These are phyloP conservation scores for Fusarium equiseti DNA, from an alignment of 2,329 filamentous ascomycete genomes.

Conservation along the genomic window DNA sequence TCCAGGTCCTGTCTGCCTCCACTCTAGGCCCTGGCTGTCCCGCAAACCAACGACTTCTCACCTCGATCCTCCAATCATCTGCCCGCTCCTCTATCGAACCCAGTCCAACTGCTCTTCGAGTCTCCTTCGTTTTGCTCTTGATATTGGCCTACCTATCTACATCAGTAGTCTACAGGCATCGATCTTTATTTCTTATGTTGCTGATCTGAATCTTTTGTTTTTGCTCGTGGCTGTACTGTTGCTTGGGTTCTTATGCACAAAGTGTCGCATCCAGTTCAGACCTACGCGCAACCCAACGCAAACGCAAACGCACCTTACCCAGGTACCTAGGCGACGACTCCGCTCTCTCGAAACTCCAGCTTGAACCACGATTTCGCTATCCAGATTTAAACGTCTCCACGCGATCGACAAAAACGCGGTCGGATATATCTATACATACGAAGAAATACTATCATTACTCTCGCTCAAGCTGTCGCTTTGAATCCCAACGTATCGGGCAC, in stretches of 20 bases:
- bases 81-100: slow-evolving; percentile 40
- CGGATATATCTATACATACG: slow-evolving; percentile 6
- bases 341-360: slow-evolving; percentile 32
- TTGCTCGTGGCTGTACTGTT: slow-evolving; percentile 10
- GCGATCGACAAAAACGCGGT: slow-evolving; percentile 22
- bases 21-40: slow-evolving; percentile 35
- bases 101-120: slow-evolving; percentile 42
- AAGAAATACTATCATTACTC: background rate
- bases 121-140: slow-evolving; percentile 45
- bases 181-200: slow-evolving; percentile 36
- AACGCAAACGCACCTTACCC: slow-evolving; percentile 16
- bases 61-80: slow-evolving; percentile 46
- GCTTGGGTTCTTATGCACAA: slow-evolving; percentile 11
- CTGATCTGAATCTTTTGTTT: slow-evolving; percentile 10
- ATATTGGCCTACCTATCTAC: slow-evolving; percentile 26
- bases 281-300: slow-evolving; percentile 33
- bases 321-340: slow-evolving; percentile 27
- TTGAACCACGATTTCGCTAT: slow-evolving; percentile 25
- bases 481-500: background rate
- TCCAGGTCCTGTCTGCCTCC: slow-evolving; percentile 30
- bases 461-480: background rate
- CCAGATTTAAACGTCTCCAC: slow-evolving; percentile 14
- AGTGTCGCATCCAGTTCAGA: slow-evolving; percentile 35
- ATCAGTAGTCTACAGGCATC: slow-evolving; percentile 20
- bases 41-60: slow-evolving; percentile 32